Evolutionary conservation across 768 basidiomycete genomes (phyloP), one percentile per base, ranked within the genome.

Genomic region (Hemileccinum impolitum): DNA sequence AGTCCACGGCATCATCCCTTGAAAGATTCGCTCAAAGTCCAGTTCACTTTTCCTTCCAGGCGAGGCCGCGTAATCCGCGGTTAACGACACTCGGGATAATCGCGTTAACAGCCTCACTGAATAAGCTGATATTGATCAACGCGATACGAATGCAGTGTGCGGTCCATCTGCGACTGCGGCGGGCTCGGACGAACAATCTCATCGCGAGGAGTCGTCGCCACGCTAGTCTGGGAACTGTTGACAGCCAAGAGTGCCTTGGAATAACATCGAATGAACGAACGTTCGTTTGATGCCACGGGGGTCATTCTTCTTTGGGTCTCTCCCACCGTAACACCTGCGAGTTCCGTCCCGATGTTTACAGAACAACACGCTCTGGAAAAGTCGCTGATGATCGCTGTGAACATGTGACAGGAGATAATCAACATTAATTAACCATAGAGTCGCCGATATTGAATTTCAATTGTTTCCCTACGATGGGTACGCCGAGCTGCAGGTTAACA

Each of bases 311-410:
- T 85, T 72, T 30, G 87, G 87, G 66, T 89, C 64, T 89, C 64
- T 38, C 68, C 63, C n/a, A 71, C 79, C 23, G 71, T 72, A 50
- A 87, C 80, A 60, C 87, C 87, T 50, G 91, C 81, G 15, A 88
- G 72, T 65, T 91, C 87, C 17, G 87, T 91, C 26, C 86, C 84
- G 50, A 83, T 79, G 62, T 78, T 84, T 13, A 85, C 82, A 67
- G n/a, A 90, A 89, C 4, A 85, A 71, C 21, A 83, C 86, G 53
- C 84, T 89, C 4, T 18, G 83, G 72, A 72, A 87, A 85, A 50
- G 76, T 77, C 2, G 79, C 69, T 13, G 30, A 42, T 69, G 66
- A 5, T 71, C 66, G 50, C 79, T 69, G 55, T 80, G 74, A 21
- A 80, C 79, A 56, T 78, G 69, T 35, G 53, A 58, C 39, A 70